A percentile compares a stretch with the other conserved stretches of the same genome.
Evolutionary conservation across 2,329 filamentous ascomycete species (phyloP).

Genomic region (Helminthosporium solani): DNA sequence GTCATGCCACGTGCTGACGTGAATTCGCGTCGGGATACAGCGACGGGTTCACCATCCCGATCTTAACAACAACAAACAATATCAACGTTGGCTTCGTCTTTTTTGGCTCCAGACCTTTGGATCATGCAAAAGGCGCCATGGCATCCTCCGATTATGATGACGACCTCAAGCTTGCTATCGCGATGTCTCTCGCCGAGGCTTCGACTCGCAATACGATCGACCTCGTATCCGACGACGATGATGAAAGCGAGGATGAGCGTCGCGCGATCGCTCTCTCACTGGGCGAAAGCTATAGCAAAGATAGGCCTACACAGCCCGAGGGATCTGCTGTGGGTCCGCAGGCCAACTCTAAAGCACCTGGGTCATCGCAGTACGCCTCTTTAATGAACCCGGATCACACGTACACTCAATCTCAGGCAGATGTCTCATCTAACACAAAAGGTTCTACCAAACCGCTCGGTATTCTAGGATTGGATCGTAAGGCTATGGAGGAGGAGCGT

Average conservation of each 20-base stretch:
- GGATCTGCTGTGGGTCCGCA: background rate
- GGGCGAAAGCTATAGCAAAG: constrained; percentile 7
- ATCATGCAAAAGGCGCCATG: constrained; percentile 11
- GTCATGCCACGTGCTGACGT: constrained; percentile 22
- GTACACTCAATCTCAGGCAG: constrained; percentile 4
- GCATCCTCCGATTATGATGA: constrained; percentile 29
- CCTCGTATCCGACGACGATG: constrained; percentile 14
- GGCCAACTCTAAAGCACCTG: background rate
- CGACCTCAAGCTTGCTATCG: constrained; percentile 28
- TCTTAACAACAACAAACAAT: background rate
- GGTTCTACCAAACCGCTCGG: constrained; percentile 24
- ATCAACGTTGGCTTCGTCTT: background rate
- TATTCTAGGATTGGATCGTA: constrained; percentile 66
- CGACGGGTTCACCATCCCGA: background rate
- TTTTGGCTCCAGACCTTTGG: too few species aligned
- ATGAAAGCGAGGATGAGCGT: constrained; percentile 26
- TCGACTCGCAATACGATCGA: background rate
- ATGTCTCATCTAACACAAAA: background rate
- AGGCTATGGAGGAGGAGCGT: constrained; percentile 82
- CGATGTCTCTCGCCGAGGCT: constrained; percentile 22
- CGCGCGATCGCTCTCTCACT: constrained; percentile 34
- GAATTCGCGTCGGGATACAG: constrained; percentile 18
- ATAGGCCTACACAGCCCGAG: background rate
- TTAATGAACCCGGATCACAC: background rate
- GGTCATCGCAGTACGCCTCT: constrained; percentile 5